Base-by-base conservation (phyloP, 441 rosid genomes). In the Raphanus hybrid region DNA sequence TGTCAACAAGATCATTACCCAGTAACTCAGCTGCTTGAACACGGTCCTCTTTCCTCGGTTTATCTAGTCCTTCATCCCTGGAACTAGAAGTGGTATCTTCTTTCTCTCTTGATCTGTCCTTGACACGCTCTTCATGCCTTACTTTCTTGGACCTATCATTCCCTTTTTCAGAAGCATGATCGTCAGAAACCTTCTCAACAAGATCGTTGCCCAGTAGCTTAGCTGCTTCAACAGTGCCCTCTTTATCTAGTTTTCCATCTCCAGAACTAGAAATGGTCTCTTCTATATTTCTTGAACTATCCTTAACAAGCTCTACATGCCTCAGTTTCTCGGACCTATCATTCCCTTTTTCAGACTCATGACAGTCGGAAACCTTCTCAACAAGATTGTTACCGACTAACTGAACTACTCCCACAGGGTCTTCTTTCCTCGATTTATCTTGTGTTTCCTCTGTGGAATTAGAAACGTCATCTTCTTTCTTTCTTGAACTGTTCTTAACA, bases 121-220 rank as follows among this genome's bases (percentile, higher is more conserved):
- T 87, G 55, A 57, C 81, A 71, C 41, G 68, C 74, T 81, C 87
- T 68, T 82, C 87, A 80, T 54, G 67, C 79, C 70, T 83, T 32
- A 67, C 75, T 62, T 73, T 81, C 58, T 71, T 75, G 29, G 70
- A 65, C 16, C 57, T 74, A 61, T 76, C 65, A 71, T 67, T 73
- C 70, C 48, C 84, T 69, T 67, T 83, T 64, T 76, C 83, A 72
- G 88, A 64, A 16, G 67, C 81, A 14, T n/a, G 68, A 72, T 27
- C 64, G 41, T 80, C 80, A 41, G 85, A 68, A 75, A 67, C 73
- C 60, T 83, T 81, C 63, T 80, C 83, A 74, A 73, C 64, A 58
- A 75, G 61, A 50, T 43, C 48, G 75, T 83, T 61, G 84, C 37
- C 16, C 45, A n/a, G 52, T 27, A 29, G 45, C 62, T 34, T 71